Evolutionary conservation across 208 protist species (phyloP).

Genomic region (Leptomonas seymouri): DNA sequence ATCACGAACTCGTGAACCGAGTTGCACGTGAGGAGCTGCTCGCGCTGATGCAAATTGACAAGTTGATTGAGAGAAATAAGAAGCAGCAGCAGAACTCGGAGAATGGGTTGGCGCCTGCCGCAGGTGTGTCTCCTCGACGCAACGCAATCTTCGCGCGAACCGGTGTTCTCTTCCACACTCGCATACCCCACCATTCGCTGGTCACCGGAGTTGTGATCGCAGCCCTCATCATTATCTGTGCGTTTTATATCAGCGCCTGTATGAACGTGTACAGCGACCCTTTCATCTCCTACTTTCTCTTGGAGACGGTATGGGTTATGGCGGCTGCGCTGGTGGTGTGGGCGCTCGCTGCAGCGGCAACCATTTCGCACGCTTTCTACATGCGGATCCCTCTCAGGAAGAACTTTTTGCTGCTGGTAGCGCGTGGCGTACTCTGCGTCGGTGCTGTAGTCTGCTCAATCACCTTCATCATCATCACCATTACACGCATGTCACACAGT

Average conservation of each 20-base stretch:
- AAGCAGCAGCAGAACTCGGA: constrained; percentile 16
- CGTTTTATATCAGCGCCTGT: neutral
- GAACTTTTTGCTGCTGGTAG: constrained; percentile 10
- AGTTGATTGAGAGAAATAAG: constrained; percentile 36
- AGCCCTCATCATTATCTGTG: constrained; percentile 2
- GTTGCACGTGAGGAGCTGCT: constrained; percentile 64
- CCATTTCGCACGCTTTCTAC: constrained; percentile 23
- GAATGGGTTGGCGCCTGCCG: neutral
- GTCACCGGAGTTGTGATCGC: constrained; percentile 44
- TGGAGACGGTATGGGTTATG: constrained; percentile 2
- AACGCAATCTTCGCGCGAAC: constrained; percentile 38
- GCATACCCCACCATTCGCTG: constrained; percentile 56
- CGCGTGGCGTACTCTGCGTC: constrained; percentile 13
- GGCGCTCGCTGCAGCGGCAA: neutral
- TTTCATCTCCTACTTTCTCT: neutral
- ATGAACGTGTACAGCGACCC: neutral
- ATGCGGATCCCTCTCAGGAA: constrained; percentile 42
- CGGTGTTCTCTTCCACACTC: constrained; percentile 56
- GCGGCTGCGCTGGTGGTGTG: neutral
- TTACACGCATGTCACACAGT: neutral
- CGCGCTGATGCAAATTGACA: constrained; percentile 53
- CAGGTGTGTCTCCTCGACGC: neutral
- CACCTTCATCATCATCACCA: neutral
- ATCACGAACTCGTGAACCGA: constrained; percentile 48
- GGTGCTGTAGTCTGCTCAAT: constrained; percentile 24